Percentiles rank a stretch among this genome's conserved stretches.
Evolutionary conservation across 1,139 yeast genomes (phyloP).

Genomic region (Candida glucosophila): DNA sequence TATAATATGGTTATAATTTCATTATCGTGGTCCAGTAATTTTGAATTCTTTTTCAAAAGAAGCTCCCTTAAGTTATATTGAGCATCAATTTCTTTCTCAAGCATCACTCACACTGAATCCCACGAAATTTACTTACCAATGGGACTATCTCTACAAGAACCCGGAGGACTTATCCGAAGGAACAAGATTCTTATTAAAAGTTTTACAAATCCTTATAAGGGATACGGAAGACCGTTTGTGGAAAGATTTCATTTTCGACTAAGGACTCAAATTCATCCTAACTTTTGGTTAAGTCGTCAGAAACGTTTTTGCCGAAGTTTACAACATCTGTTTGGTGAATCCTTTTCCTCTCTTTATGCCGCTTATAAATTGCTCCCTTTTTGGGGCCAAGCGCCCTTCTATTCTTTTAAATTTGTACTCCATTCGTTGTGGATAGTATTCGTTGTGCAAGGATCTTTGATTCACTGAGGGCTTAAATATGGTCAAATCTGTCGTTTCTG

Average conservation of each 20-base stretch:
- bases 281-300: slow-evolving; percentile 11
- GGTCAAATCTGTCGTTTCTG: slow-evolving; percentile 33
- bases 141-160: too few species aligned
- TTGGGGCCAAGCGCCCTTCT: slow-evolving; percentile 19
- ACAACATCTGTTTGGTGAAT: slow-evolving; percentile 14
- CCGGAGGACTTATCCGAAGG: too few species aligned
- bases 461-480: slow-evolving; percentile 34
- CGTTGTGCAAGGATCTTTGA: slow-evolving; percentile 28
- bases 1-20: too few species aligned
- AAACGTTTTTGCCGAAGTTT: slow-evolving; percentile 11
- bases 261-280: slow-evolving; percentile 17
- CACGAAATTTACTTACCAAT: too few species aligned
- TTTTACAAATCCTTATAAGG: background rate
- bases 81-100: too few species aligned
- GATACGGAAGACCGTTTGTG: slow-evolving; percentile 5
- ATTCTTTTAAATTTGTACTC: slow-evolving; percentile 30
- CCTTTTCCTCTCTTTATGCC: slow-evolving; percentile 7
- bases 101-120: too few species aligned
- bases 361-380: slow-evolving; percentile 12
- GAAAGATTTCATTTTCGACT: slow-evolving; percentile 16
- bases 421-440: slow-evolving; percentile 39
- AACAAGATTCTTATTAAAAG: too few species aligned
- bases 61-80: too few species aligned
- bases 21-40: too few species aligned
- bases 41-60: too few species aligned